Evolutionary conservation across 2,329 filamentous ascomycete species (phyloP).

Genomic region (Incumbomyces lentus): DNA sequence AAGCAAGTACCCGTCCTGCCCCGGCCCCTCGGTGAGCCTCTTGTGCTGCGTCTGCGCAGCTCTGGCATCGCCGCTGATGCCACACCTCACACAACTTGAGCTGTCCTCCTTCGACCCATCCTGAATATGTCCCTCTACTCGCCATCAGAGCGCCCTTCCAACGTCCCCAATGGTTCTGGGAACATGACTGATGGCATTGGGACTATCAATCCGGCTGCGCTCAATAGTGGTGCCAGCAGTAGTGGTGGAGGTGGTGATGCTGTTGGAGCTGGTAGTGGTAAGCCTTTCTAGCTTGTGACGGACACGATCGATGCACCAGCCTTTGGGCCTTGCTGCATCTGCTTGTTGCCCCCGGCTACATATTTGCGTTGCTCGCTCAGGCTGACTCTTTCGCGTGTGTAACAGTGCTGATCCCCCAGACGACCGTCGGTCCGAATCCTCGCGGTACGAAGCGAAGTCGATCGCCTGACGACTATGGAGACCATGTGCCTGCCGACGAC

Average conservation of each 20-base stretch:
- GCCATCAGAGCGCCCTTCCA: constrained; percentile 39
- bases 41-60: constrained; percentile 8
- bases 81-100: constrained; percentile 8
- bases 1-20: constrained; percentile 5
- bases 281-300: constrained; percentile 14
- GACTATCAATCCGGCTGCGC: constrained; percentile 81
- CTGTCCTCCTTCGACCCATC: constrained; percentile 7
- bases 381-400: constrained; percentile 26
- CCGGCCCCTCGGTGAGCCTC: constrained; percentile 6
- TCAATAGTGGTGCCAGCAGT: constrained; percentile 60
- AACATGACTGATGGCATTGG: constrained; percentile 59
- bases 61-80: constrained; percentile 8
- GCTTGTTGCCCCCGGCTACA: background rate
- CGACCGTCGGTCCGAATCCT: constrained; percentile 39
- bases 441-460: constrained; percentile 71
- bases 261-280: constrained; percentile 60
- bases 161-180: constrained; percentile 53
- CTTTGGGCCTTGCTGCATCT: constrained; percentile 14
- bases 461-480: constrained; percentile 58
- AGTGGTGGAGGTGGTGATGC: too few relatives aligned
- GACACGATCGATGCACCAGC: constrained; percentile 9
- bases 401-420: constrained; percentile 29
- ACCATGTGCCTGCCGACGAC: constrained; percentile 42
- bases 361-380: constrained; percentile 18
- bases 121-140: constrained; percentile 35